Evolutionary conservation across 73 alveolate genomes (phyloP).

Genomic region (Durusdinium trenchii): DNA sequence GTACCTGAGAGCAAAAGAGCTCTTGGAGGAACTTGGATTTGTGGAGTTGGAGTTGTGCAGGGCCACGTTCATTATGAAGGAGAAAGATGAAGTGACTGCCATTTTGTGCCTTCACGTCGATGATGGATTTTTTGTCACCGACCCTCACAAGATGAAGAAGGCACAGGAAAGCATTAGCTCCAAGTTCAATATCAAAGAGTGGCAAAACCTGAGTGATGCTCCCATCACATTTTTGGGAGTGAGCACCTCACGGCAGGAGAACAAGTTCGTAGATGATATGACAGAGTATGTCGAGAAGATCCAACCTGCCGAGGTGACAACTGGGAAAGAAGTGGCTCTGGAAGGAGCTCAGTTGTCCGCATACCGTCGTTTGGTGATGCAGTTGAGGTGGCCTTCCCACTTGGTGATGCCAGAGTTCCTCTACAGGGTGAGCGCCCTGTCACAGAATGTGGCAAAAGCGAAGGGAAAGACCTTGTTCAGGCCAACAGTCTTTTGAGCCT

Average conservation of each 20-base stretch:
- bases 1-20: not conserved
- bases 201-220: not conserved
- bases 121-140: not conserved
- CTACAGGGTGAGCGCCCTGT: not conserved
- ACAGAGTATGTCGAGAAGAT: too few relatives aligned
- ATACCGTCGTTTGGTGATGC: not conserved
- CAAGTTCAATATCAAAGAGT: constrained; percentile 1
- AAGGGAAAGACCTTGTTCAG: not conserved
- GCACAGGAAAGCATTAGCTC: not conserved
- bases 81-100: not conserved
- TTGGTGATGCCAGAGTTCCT: not conserved
- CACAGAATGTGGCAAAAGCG: not conserved
- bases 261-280: not conserved
- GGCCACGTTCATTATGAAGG: not conserved
- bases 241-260: not conserved
- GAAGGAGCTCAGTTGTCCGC: not conserved
- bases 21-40: not conserved
- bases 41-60: not conserved
- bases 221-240: not conserved
- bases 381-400: constrained; percentile 1
- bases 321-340: not conserved
- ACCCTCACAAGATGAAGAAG: too few relatives aligned
- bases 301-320: too few relatives aligned
- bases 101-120: constrained; percentile 7
- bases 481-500: not conserved